phyloP scores from a whole-genome alignment of 305 asterid genomes.

The Fraxinus ornus region DNA sequence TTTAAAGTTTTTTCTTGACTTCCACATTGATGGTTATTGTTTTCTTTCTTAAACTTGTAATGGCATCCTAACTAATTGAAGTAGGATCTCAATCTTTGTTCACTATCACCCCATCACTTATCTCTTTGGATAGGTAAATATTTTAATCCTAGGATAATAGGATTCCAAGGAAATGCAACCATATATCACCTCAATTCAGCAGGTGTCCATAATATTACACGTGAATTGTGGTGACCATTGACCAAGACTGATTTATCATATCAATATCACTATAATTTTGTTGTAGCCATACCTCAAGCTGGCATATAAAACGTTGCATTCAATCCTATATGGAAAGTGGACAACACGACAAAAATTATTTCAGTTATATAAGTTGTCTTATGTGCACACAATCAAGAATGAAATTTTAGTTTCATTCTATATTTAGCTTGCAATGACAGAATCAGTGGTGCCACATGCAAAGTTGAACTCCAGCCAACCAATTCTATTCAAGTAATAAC shows the following conservation, averaged over 20 bases:
- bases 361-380: background rate
- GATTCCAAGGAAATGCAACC: background rate
- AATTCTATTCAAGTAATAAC: background rate
- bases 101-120: background rate
- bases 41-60: background rate
- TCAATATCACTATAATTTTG: background rate
- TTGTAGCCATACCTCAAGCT: background rate
- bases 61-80: background rate
- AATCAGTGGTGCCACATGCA: constrained; percentile 7
- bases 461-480: background rate
- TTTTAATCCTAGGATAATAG: background rate
- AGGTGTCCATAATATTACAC: background rate
- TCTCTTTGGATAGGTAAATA: background rate
- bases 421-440: background rate
- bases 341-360: background rate
- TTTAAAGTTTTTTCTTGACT: background rate
- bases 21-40: background rate
- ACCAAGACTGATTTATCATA: background rate
- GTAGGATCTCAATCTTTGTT: background rate
- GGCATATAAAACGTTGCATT: constrained; percentile 1
- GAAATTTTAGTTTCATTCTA: background rate
- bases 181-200: background rate
- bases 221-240: background rate
- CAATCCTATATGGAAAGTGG: background rate
- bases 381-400: background rate